These are phyloP conservation scores for Xerocomus potaroensis DNA, from an alignment of 768 basidiomycete genomes.

Conservation along the genomic window DNA sequence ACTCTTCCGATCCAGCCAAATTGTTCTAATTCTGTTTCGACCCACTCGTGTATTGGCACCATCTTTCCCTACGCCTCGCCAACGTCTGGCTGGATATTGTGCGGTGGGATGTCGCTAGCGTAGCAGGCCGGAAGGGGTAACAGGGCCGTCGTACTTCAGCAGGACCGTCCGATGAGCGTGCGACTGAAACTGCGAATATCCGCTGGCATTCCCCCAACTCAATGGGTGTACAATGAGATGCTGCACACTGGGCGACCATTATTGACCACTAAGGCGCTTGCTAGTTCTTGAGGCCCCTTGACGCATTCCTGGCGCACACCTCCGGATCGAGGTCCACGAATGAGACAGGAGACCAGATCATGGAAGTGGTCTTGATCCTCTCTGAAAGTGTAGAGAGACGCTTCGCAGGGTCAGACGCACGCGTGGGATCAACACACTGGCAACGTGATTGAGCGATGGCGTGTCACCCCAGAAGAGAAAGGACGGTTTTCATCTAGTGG, in stretches of 20 bases:
- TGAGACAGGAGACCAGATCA: slow-evolving; percentile 81
- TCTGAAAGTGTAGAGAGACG: slow-evolving; percentile 94
- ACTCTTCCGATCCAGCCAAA: too few relatives aligned
- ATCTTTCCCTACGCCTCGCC: too few relatives aligned
- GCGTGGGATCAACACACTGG: slow-evolving; percentile 84
- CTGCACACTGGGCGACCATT: slow-evolving; percentile 77
- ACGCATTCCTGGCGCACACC: slow-evolving; percentile 78
- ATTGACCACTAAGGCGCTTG: slow-evolving; percentile 80
- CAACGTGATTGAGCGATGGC: slow-evolving; percentile 67
- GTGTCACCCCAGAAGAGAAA: slow-evolving; percentile 81
- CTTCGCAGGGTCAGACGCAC: slow-evolving; percentile 68
- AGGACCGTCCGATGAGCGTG: too few relatives aligned
- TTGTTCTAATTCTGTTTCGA: too few relatives aligned
- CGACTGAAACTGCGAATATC: too few relatives aligned
- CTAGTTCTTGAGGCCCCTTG: slow-evolving; percentile 68
- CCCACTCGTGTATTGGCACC: too few relatives aligned
- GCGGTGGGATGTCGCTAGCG: too few relatives aligned
- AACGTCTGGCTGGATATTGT: too few relatives aligned
- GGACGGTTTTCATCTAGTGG: slow-evolving; percentile 84
- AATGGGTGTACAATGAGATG: too few relatives aligned
- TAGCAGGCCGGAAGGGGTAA: too few relatives aligned
- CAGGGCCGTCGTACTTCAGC: too few relatives aligned
- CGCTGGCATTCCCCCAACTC: too few relatives aligned
- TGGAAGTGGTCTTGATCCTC: slow-evolving; percentile 92
- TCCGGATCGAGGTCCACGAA: slow-evolving; percentile 47